phyloP scores from a whole-genome alignment of 306 rosid genomes.

The Corylus americana region DNA sequence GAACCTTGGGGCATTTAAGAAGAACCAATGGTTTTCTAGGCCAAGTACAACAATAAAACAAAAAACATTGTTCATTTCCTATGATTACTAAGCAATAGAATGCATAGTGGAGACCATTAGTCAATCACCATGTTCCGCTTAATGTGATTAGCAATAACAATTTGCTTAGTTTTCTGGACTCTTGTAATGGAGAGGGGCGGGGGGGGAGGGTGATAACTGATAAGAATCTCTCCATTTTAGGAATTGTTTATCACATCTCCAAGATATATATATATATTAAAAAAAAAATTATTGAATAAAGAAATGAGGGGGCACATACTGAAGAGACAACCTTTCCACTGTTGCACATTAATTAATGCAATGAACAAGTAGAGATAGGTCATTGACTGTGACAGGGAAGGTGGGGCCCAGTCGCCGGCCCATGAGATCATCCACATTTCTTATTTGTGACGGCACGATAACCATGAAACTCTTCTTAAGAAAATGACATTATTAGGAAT shows the following conservation, averaged over 20 bases:
- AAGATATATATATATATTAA: background rate
- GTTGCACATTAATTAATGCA: slow-evolving; percentile 6
- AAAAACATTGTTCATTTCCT: background rate
- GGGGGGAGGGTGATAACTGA: background rate
- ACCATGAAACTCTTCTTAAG: slow-evolving; percentile 29
- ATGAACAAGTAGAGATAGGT: background rate
- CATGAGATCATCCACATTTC: slow-evolving; percentile 38
- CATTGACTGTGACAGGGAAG: slow-evolving; percentile 15
- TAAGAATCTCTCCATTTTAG: background rate
- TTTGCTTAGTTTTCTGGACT: background rate
- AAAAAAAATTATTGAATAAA: background rate
- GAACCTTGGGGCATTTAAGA: background rate
- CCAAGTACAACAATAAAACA: background rate
- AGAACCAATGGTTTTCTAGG: background rate
- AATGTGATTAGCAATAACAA: background rate
- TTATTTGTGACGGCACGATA: slow-evolving; percentile 52
- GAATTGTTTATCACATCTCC: slow-evolving; percentile 10
- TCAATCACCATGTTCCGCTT: background rate
- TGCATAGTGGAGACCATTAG: background rate
- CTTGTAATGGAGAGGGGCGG: background rate
- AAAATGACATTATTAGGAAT: slow-evolving; percentile 19
- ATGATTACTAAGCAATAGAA: background rate
- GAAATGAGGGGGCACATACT: background rate
- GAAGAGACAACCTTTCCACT: background rate
- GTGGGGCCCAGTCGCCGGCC: slow-evolving; percentile 51